phyloP scores from a whole-genome alignment of 495 filamentous ascomycete genomes.

The Aspergillus saccharolyticus region DNA sequence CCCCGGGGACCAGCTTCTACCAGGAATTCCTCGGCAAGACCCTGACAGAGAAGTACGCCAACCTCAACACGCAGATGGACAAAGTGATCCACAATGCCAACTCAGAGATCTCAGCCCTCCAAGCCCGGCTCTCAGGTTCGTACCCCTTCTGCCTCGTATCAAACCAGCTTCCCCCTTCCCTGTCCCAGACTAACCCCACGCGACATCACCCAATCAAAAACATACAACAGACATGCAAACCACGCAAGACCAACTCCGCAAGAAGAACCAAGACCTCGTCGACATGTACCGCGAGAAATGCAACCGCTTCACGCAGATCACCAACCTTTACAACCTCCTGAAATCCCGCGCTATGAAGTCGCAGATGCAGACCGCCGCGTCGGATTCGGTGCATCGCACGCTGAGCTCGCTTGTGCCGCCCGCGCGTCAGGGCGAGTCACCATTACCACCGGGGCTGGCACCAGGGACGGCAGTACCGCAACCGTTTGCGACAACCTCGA shows the following conservation, averaged over 20 bases:
- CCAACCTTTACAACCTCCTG: constrained; percentile 78
- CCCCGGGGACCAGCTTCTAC: constrained; percentile 60
- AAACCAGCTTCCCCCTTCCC: neutral
- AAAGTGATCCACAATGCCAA: constrained; percentile 80
- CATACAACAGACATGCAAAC: constrained; percentile 53
- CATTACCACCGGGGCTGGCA: no score
- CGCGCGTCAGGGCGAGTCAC: constrained; percentile 13
- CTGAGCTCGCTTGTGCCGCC: constrained; percentile 33
- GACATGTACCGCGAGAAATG: constrained; percentile 67
- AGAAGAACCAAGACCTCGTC: constrained; percentile 72
- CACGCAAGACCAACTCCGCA: constrained; percentile 61
- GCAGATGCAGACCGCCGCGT: constrained; percentile 65
- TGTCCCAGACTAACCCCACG: neutral
- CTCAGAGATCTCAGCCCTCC: constrained; percentile 63
- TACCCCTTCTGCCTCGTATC: constrained; percentile 2
- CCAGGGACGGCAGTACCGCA: no score
- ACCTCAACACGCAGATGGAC: constrained; percentile 67
- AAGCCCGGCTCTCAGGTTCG: constrained; percentile 54
- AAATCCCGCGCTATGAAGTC: constrained; percentile 68
- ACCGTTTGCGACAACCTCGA: no score
- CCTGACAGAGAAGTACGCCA: constrained; percentile 68
- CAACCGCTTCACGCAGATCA: constrained; percentile 68
- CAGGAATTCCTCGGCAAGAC: constrained; percentile 72
- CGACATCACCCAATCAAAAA: neutral
- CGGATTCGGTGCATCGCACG: constrained; percentile 58